phyloP scores from a whole-genome alignment of 192 early-diverging fungal genomes.

The Coemansia sp. region DNA sequence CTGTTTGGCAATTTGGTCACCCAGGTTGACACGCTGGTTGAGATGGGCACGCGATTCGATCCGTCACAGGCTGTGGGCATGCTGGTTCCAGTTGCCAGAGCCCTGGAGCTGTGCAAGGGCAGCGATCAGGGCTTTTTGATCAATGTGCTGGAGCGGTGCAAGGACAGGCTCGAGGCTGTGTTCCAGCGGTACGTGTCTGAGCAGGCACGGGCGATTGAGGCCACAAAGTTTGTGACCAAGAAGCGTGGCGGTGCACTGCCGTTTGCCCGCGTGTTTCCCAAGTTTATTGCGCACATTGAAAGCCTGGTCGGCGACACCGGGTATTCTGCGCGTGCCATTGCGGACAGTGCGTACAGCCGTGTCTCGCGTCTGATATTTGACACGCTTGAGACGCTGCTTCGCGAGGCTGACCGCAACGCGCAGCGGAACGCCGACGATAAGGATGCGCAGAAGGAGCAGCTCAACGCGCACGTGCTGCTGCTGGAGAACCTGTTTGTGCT shows the following conservation, averaged over 20 bases:
- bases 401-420: conserved; percentile 62
- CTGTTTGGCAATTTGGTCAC: conserved; percentile 74
- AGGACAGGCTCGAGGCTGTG: conserved; percentile 59
- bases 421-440: conserved; percentile 73
- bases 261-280: conserved; percentile 85
- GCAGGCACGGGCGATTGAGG: conserved; percentile 87
- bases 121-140: conserved; percentile 72
- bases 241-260: conserved; percentile 88
- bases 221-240: conserved; percentile 83
- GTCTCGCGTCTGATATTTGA: conserved; percentile 85
- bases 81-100: conserved; percentile 75
- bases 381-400: conserved; percentile 77
- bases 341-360: conserved; percentile 78
- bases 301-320: conserved; percentile 55
- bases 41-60: conserved; percentile 73
- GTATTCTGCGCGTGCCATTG: conserved; percentile 63
- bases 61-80: conserved; percentile 77
- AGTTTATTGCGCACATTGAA: conserved; percentile 76
- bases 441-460: conserved; percentile 70
- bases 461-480: conserved; percentile 84
- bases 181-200: conserved; percentile 87
- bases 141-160: conserved; percentile 65
- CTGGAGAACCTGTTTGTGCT: conserved; percentile 97
- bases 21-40: conserved; percentile 70
- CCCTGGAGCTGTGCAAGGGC: conserved; percentile 63